phyloP scores from a whole-genome alignment of 805 yeast genomes.

The Saturnispora ahearnii region DNA sequence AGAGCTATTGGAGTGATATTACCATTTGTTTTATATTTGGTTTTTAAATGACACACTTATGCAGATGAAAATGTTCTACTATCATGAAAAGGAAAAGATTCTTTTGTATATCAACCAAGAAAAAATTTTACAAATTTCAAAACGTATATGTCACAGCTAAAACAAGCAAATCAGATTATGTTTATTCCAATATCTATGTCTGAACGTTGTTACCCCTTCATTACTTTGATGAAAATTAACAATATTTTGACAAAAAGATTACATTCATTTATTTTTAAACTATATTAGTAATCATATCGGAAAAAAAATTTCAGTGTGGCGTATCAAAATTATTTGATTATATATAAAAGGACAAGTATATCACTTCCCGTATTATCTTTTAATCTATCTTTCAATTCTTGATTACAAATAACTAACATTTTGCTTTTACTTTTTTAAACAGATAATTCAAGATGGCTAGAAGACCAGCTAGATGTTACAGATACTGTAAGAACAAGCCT shows the following conservation, averaged over 20 bases:
- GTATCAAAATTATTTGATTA: not conserved
- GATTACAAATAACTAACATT: slow-evolving; percentile 10
- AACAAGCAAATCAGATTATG: no score
- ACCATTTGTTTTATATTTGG: no score
- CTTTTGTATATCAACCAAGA: no score
- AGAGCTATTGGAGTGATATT: not conserved
- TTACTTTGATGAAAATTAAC: no score
- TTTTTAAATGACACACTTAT: not conserved
- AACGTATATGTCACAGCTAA: no score
- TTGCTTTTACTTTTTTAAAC: not conserved
- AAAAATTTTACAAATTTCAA: no score
- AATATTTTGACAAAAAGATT: no score
- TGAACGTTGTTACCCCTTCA: no score
- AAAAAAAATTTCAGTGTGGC: not conserved
- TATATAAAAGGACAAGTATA: not conserved
- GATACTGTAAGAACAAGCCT: slow-evolving; percentile 99
- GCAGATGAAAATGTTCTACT: not conserved
- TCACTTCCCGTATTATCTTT: not conserved
- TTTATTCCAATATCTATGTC: no score
- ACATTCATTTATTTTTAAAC: not conserved
- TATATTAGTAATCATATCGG: not conserved
- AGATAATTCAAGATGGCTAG: slow-evolving; percentile 81
- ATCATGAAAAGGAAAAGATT: no score
- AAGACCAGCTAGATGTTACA: slow-evolving; percentile 99
- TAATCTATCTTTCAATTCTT: not conserved